phyloP scores from a whole-genome alignment of 257 asterid genomes.

The Solanum arcanum region DNA sequence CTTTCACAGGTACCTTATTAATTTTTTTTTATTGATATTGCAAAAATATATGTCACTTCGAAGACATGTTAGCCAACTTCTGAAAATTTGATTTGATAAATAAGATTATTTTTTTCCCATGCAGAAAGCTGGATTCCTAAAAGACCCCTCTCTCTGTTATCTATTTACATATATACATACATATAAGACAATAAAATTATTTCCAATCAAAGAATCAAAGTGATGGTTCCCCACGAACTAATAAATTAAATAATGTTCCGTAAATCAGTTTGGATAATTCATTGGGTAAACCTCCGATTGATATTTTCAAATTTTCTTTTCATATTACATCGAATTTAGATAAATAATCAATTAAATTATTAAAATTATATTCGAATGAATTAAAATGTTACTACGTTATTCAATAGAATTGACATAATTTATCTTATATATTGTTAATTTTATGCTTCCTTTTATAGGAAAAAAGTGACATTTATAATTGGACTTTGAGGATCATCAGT shows the following conservation, averaged over 20 bases:
- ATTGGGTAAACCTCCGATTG: not conserved
- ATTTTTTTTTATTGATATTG: too few relatives aligned
- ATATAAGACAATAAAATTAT: not conserved
- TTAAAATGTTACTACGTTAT: not conserved
- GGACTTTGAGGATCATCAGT: not conserved
- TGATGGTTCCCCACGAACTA: not conserved
- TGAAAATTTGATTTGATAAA: not conserved
- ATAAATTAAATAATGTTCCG: not conserved
- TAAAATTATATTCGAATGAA: accelerated
- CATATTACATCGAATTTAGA: too few relatives aligned
- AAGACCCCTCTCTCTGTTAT: not conserved
- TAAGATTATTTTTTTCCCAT: not conserved
- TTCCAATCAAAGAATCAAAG: not conserved
- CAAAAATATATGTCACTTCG: too few relatives aligned
- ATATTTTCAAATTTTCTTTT: not conserved
- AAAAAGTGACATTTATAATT: not conserved
- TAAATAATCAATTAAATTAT: accelerated
- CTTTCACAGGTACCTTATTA: too few relatives aligned
- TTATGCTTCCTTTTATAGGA: not conserved
- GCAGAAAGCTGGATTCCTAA: not conserved
- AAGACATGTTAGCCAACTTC: not conserved
- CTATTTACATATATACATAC: not conserved
- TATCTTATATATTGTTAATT: not conserved
- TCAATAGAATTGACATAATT: not conserved
- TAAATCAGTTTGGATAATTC: not conserved